Base-by-base conservation (phyloP, 331 rosid genomes). In the Quercus phellos region DNA sequence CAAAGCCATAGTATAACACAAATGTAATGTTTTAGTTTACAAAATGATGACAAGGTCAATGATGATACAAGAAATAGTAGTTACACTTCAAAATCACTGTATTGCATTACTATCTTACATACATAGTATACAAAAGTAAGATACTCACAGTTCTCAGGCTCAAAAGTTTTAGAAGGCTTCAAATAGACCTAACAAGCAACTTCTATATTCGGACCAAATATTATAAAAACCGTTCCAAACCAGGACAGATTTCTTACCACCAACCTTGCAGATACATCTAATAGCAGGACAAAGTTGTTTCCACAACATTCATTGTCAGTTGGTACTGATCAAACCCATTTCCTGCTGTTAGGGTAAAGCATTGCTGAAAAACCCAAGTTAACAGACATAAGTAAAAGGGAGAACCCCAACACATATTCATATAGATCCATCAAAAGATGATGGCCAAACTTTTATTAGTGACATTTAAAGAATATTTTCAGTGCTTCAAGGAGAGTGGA, bases 381-480 rank as follows among this genome's bases (percentile, higher is more conserved):
- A 30, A 16, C 50, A 30, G 18, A 64, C 14, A 64, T 64, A 30
- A 30, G 17, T 30, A 64, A 16, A 66, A 66, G 21, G 71, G 38
- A 61, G 68, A 66, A 66, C 43, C 51, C 26, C 27, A 66, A 66
- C 51, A 34, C 51, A 4, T 34, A 13, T 11, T 38, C 46, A 38
- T 8, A 38, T 38, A 38, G n/a, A 66, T 66, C 9, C 35, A n/a
- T 66, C 71, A 66, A n/a, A 66, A 66, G 10, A 32, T 5, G 51
- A 34, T 34, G 27, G 27, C 24, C 26, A 66, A 32, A 66, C 11
- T 29, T n/a, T n/a, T 26, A 63, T n/a, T 14, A 63, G 69, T 6
- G 30, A 27, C 6, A 61, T 61, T 68, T 75, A 69, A 70, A 42
- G 51, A 76, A 71, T 68, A 72, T 66, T 58, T 68, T 30, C 38